Conservation (phyloP, 2,329 filamentous ascomycete species). For the Sarocladium brachiariae region DNA sequence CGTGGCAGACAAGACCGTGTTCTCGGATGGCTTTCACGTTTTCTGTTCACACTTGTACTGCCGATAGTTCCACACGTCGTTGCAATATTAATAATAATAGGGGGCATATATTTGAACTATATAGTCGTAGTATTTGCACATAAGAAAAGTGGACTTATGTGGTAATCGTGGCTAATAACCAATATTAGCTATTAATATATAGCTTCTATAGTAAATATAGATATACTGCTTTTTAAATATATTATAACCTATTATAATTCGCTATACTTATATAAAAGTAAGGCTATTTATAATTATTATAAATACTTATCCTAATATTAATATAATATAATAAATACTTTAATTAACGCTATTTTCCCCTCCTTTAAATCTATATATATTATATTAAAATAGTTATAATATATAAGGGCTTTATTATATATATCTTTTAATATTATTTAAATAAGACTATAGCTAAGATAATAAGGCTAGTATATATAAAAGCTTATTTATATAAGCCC, state of each 20-base stretch:
- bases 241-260: neutral
- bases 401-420: neutral
- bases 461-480: conserved; percentile 1
- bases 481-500: neutral
- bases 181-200: neutral
- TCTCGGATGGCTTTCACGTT: no score
- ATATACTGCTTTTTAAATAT: neutral
- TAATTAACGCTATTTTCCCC: neutral
- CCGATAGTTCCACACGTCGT: no score
- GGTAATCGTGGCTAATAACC: neutral
- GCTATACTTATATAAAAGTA: neutral
- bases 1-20: no score
- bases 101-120: no score
- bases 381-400: neutral
- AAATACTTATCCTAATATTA: no score
- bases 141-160: no score
- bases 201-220: neutral
- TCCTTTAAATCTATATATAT: neutral
- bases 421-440: conserved; percentile 3
- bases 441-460: neutral
- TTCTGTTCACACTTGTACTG: no score
- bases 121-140: no score
- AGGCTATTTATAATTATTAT: neutral
- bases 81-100: no score
- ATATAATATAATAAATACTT: conserved; percentile 4